Evolutionary conservation across 768 basidiomycete species (phyloP), one percentile per base, ranked within the genome.

Genomic region (Auricularia cornea): DNA sequence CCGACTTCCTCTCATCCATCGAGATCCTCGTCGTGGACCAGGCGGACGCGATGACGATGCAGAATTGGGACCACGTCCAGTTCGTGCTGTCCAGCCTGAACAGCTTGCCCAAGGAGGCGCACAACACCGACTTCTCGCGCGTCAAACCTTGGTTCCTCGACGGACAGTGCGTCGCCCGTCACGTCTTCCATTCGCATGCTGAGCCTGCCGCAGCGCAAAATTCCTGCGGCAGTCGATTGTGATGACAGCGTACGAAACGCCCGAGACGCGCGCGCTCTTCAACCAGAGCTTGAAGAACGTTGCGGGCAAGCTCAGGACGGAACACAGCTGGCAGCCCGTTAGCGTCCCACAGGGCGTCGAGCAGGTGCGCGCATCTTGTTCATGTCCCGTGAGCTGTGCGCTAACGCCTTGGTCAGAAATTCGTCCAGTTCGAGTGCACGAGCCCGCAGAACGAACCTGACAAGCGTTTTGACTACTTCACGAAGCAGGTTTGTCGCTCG

Each of bases 141-240:
- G 90, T 98, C 69, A 98, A 97, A 75, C 92, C 94, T 1, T 98
- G 97, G 97, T 97, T 95, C 73, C 83, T 98, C 12, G 96, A 98
- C 68, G 90, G 89, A 71, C 84, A 93, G 95, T 97, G 75, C 71
- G 92, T 77, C 8, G 12, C 16, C 11, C 54, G 12, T 29, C 16
- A 31, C n/a, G 10, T 23, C 51, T 41, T 10, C 60, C 40, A 8
- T 32, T 23, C 40, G n/a, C 35, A 18, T 59, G 30, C 28, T 61
- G 60, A 60, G 20, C 52, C 14, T 30, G 59, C 40, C n/a, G 26
- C 62, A 97, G 94, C 70, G 87, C 95, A 3, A 76, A 83, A 57
- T 92, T 89, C 72, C 79, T 98, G 6, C 90, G 97, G 6, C 97
- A 98, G 73, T 88, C 93, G 2, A 85, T 99, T 66, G 77, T 98